Conservation (phyloP, 1,284 basidiomycete genomes). For the Afroboletus lepidellus region DNA sequence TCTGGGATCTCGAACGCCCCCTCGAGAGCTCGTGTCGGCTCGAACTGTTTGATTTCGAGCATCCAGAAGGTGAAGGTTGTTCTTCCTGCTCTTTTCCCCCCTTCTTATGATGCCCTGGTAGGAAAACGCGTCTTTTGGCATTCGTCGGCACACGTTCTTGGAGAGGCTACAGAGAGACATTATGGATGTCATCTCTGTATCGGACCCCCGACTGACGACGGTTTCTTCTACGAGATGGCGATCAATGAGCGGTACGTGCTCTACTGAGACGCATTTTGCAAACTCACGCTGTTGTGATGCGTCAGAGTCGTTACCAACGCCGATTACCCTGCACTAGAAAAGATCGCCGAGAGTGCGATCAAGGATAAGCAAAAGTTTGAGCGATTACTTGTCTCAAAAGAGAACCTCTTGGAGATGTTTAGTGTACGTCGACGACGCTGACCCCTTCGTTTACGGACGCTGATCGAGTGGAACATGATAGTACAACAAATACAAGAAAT, state of each 20-base stretch:
- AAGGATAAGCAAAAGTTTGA: slow-evolving; percentile 99
- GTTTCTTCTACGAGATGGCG: slow-evolving; percentile 99
- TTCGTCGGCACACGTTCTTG: slow-evolving; percentile 98
- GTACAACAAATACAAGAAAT: slow-evolving; percentile 88
- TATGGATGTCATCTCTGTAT: slow-evolving; percentile 98
- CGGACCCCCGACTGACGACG: slow-evolving; percentile 96
- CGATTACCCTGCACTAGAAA: slow-evolving; percentile 91
- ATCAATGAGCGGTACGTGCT: slow-evolving; percentile 63
- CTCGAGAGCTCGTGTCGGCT: slow-evolving; percentile 83
- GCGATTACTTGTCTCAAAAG: slow-evolving; percentile 90
- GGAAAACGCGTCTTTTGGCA: slow-evolving; percentile 99
- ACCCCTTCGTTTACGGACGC: not conserved
- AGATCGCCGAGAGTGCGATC: slow-evolving; percentile 82
- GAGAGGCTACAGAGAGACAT: slow-evolving; percentile 94
- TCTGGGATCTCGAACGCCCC: slow-evolving; percentile 96
- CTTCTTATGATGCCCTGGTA: slow-evolving; percentile 25
- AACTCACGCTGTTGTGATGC: not conserved
- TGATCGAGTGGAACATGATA: slow-evolving; percentile 34
- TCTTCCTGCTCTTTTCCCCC: not conserved
- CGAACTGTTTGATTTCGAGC: slow-evolving; percentile 91
- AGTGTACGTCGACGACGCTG: slow-evolving; percentile 51
- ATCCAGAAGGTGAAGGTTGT: slow-evolving; percentile 75
- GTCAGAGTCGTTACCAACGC: slow-evolving; percentile 68
- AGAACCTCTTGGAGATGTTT: slow-evolving; percentile 96
- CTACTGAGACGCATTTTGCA: not conserved